A percentile compares a stretch with the other conserved stretches of the same genome.
Conservation (phyloP, 1,284 basidiomycete genomes). For the Porogramme epimiltina region DNA sequence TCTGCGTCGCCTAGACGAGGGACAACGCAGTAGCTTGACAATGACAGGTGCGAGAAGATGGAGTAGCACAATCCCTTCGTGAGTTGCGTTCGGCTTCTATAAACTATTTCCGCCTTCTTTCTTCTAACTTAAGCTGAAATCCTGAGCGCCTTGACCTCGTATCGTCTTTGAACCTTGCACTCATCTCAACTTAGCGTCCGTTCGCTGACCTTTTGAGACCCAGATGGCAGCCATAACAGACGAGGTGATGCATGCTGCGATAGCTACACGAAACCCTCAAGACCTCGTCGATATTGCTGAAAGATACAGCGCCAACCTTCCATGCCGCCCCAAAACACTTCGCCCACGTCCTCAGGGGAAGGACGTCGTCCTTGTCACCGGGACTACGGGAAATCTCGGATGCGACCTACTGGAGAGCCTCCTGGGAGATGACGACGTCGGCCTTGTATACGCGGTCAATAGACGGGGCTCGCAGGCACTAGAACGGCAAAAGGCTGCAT, state of each 20-base stretch:
- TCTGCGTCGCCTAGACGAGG: too few species aligned
- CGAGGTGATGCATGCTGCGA: conserved; percentile 18
- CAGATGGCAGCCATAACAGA: conserved; percentile 28
- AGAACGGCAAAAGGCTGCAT: conserved; percentile 31
- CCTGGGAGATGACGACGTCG: conserved; percentile 8
- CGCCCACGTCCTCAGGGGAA: neutral
- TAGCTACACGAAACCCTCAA: conserved; percentile 6
- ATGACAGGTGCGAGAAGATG: too few species aligned
- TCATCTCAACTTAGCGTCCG: too few species aligned
- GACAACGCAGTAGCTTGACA: too few species aligned
- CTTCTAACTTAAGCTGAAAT: too few species aligned
- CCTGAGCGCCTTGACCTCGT: too few species aligned
- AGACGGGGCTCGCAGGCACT: neutral
- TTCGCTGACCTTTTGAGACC: too few species aligned
- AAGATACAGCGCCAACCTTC: conserved; percentile 8
- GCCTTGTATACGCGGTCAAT: conserved; percentile 24
- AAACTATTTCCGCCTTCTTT: too few species aligned
- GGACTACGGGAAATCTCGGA: conserved; percentile 26
- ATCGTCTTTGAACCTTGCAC: too few species aligned
- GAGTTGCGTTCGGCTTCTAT: too few species aligned
- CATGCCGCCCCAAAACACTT: neutral
- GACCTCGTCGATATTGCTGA: conserved; percentile 9
- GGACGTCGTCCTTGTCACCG: conserved; percentile 26
- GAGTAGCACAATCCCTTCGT: too few species aligned
- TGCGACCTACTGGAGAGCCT: conserved; percentile 19